These are phyloP conservation scores for Musa schizocarpa DNA, from an alignment of 176 grass and related monocot genomes.

Conservation along the genomic window DNA sequence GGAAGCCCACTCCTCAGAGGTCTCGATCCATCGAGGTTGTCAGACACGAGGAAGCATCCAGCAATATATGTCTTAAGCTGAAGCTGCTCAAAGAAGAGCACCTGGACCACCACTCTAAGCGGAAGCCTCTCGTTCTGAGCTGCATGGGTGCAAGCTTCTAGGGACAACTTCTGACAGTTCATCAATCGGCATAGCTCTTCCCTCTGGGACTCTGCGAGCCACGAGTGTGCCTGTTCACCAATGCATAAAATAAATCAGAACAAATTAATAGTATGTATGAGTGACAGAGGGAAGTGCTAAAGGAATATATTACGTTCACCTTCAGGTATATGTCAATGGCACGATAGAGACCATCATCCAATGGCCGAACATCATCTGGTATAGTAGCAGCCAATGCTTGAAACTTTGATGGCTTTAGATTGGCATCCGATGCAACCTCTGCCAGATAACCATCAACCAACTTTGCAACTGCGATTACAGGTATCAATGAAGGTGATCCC, in stretches of 20 bases:
- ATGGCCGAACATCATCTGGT: slow-evolving; percentile 64
- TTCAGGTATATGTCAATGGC: slow-evolving; percentile 85
- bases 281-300: not conserved
- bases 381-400: slow-evolving; percentile 52
- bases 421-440: slow-evolving; percentile 77
- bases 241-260: slow-evolving; percentile 12
- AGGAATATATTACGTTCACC: slow-evolving; percentile 25
- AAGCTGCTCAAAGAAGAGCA: slow-evolving; percentile 90
- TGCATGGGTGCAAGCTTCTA: slow-evolving; percentile 72
- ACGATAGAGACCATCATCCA: slow-evolving; percentile 75
- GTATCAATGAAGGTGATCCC: slow-evolving; percentile 49
- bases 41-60: slow-evolving; percentile 53
- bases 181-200: slow-evolving; percentile 65
- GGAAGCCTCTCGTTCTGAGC: slow-evolving; percentile 74
- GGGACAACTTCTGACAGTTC: slow-evolving; percentile 80
- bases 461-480: slow-evolving; percentile 49
- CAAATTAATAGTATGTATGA: not conserved
- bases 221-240: slow-evolving; percentile 42
- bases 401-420: slow-evolving; percentile 60
- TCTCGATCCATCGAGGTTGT: slow-evolving; percentile 52
- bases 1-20: slow-evolving; percentile 23
- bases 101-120: slow-evolving; percentile 53
- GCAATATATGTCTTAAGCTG: slow-evolving; percentile 62
- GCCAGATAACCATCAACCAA: slow-evolving; percentile 77
- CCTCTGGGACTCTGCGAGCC: slow-evolving; percentile 44